Base-by-base conservation (phyloP, 2,329 filamentous ascomycete species). In the Neonectria magnoliae region DNA sequence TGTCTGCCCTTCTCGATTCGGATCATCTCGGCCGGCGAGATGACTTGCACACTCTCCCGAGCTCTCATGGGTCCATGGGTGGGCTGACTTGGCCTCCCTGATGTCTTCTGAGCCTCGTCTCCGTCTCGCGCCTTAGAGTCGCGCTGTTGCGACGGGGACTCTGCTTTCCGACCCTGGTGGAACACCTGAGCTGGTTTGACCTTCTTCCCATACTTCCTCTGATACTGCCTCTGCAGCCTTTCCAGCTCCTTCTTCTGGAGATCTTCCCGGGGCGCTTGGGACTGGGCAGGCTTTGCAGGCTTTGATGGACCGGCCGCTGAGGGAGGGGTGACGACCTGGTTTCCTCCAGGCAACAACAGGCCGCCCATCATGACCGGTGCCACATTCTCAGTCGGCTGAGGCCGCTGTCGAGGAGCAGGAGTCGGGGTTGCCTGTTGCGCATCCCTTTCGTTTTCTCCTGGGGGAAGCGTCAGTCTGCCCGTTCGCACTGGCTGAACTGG, bases 281-380 rank as follows among this genome's bases (percentile, higher is more conserved):
- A 31, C 29, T 31, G 29, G 10, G 29, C 10, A 1, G 25, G 29
- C 38, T 22, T 20, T 16, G 14, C 33, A 10, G 38, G n/a, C 16
- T n/a, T 13, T 25, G 51, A 22, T 14, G 6, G 20, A 8, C 4
- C 22, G 25, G 25, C 22, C 18, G 14, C 25, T 4, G 25, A 48
- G 22, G 45, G 25, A 48, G 3, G 6, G 14, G 22, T n/a, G 3
- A n/a, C 25, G 6, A 27, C 22, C 4, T 14, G 22, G 31, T 56
- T 60, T 14, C 51, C 61, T 50, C 51, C 42, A 36, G 61, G 57
- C 7, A 60, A 8, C 20, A 33, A 36, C 25, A 63, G n/a, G 20
- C 48, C 60, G 11, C 60, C 60, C 14, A 60, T 65, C 13, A 36
- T 33, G 33, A 58, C 5, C 3, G 65, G 11, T 5, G 41, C 9